Percentiles rank a stretch among this genome's conserved stretches.
These are phyloP conservation scores for Diddensiella santjacobensis DNA, from an alignment of 805 yeast genomes.

Conservation along the genomic window DNA sequence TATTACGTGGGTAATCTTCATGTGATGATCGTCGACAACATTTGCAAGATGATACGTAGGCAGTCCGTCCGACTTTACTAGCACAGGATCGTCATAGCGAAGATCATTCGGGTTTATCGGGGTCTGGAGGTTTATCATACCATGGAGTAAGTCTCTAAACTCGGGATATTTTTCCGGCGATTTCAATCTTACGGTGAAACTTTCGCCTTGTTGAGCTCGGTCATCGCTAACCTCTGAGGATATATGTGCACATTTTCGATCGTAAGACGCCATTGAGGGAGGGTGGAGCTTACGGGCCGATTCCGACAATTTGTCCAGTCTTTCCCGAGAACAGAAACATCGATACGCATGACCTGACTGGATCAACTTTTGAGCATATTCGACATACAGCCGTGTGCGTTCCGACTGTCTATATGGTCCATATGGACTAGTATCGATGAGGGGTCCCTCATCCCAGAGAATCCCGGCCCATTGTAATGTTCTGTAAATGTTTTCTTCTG, in stretches of 20 bases:
- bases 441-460: constrained; percentile 78
- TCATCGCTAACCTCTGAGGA: constrained; percentile 41
- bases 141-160: constrained; percentile 75
- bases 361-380: constrained; percentile 55
- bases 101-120: constrained; percentile 67
- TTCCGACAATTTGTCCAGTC: constrained; percentile 63
- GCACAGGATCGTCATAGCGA: constrained; percentile 84
- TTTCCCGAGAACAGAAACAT: constrained; percentile 80
- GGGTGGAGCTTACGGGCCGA: constrained; percentile 74
- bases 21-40: constrained; percentile 89
- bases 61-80: constrained; percentile 86
- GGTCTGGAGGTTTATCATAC: constrained; percentile 69
- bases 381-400: constrained; percentile 58
- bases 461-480: constrained; percentile 76
- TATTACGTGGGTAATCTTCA: constrained; percentile 90
- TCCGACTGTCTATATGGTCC: constrained; percentile 89
- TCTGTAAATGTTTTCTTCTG: constrained; percentile 75
- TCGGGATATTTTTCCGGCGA: constrained; percentile 68
- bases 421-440: constrained; percentile 46
- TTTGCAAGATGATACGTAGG: constrained; percentile 98
- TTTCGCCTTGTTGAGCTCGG: constrained; percentile 32
- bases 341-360: constrained; percentile 72
- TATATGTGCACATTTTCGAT: constrained; percentile 64
- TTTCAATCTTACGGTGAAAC: constrained; percentile 64
- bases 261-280: constrained; percentile 90